Evolutionary conservation across 2,329 filamentous ascomycete genomes (phyloP), one percentile per base, ranked within the genome.

Genomic region (Ilyonectria sp.): DNA sequence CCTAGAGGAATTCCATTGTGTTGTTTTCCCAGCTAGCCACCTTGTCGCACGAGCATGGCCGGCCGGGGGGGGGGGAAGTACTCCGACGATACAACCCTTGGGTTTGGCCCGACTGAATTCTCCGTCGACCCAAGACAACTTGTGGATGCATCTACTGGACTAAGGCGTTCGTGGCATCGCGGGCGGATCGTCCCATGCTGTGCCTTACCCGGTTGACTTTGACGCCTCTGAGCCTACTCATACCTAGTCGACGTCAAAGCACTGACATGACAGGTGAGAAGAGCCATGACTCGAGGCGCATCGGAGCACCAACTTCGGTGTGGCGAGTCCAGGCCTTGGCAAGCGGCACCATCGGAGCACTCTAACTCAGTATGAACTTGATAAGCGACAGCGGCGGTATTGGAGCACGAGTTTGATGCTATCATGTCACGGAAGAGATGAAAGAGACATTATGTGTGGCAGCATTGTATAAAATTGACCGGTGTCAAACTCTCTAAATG

Each of bases 391-490:
- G 19, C 21, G 6, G 7, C n/a, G 35, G 10, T 21, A 19, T 13
- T 13, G 7, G 2, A 6, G 15, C 7, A 7, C 0, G 15, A 6
- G n/a, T 43, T 8, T 19, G 15, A 43, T 43, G 13, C 2, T 17
- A 21, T 52, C 8, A 44, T 29, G 10, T 17, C 35, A 26, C 3
- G 13, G 19, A 6, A n/a, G 29, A 37, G n/a, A 26, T 2, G 43
- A 31, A 21, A 31, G 26, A 53, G 17, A 17, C 31, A 55, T 35
- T 23, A 37, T 46, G n/a, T 59, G 50, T 73, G 70, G 74, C 70
- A 74, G 72, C 68, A 74, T 67, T 70, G 61, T 75, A 55, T 70
- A 75, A 72, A 76, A 75, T 76, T 70, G 71, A 73, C 71, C 61
- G 40, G 53, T 66, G 71, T 68, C 72, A 68, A 72, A 55, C 47